phyloP scores from a whole-genome alignment of 73 alveolate species.

The Tetrahymena thermophila region DNA sequence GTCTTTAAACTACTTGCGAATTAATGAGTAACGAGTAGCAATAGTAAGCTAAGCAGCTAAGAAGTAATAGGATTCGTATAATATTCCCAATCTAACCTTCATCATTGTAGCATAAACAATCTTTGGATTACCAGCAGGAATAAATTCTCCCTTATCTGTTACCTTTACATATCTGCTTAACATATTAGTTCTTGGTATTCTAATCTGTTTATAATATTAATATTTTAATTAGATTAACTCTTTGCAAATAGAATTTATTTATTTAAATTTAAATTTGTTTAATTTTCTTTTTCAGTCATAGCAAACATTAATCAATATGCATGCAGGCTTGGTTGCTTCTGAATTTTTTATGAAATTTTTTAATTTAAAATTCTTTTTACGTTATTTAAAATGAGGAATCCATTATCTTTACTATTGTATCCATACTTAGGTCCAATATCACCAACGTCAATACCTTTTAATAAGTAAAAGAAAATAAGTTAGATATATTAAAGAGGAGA shows the following conservation, averaged over 20 bases:
- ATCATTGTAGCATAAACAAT: slow-evolving; percentile 35
- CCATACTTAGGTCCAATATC: slow-evolving; percentile 46
- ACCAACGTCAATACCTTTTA: slow-evolving; percentile 36
- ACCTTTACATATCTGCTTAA: slow-evolving; percentile 11
- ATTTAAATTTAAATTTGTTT: no score
- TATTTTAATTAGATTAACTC: not conserved
- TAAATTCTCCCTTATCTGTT: slow-evolving; percentile 12
- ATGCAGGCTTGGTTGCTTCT: not conserved
- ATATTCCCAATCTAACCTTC: slow-evolving; percentile 21
- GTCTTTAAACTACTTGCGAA: slow-evolving; percentile 25
- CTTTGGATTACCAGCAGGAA: slow-evolving; percentile 29
- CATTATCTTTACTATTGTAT: slow-evolving; percentile 24
- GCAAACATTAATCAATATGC: not conserved
- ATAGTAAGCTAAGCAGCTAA: slow-evolving; percentile 21
- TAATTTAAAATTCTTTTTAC: not conserved
- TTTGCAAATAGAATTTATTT: not conserved
- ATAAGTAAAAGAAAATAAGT: no score
- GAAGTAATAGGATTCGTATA: not conserved
- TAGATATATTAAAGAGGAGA: not conserved
- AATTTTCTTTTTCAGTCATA: not conserved
- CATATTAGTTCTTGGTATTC: slow-evolving; percentile 34
- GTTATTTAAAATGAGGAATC: slow-evolving; percentile 15
- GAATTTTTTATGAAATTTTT: not conserved
- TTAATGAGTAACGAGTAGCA: slow-evolving; percentile 32
- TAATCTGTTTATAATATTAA: not conserved